phyloP scores from a whole-genome alignment of 192 early-diverging fungal species.

The Phycomyces nitens region DNA sequence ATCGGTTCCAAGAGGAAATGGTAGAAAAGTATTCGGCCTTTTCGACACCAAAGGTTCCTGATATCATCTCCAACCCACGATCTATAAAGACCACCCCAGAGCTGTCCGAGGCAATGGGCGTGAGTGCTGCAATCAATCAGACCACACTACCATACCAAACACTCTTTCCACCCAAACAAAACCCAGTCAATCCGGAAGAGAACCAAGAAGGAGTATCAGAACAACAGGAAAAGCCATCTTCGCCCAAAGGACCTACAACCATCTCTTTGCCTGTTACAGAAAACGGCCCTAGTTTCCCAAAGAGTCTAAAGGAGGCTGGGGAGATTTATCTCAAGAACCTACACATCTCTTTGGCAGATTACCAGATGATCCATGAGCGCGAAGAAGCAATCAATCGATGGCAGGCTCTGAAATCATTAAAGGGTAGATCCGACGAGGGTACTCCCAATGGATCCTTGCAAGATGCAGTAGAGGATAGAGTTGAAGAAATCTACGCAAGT shows the following conservation, averaged over 20 bases:
- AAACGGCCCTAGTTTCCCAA: slow-evolving; percentile 39
- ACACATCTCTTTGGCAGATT: slow-evolving; percentile 41
- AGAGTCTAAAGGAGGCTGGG: slow-evolving; percentile 47
- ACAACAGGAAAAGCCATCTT: not conserved
- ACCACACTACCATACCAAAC: slow-evolving; percentile 14
- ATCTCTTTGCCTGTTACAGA: slow-evolving; percentile 47
- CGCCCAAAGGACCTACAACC: slow-evolving; percentile 1
- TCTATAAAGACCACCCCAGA: slow-evolving; percentile 11
- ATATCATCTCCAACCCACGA: slow-evolving; percentile 5
- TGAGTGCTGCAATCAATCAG: slow-evolving; percentile 2
- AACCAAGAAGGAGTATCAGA: not conserved
- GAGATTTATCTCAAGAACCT: slow-evolving; percentile 47
- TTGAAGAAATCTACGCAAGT: slow-evolving; percentile 13
- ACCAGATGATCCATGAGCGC: slow-evolving; percentile 47
- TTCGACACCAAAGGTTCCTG: not conserved
- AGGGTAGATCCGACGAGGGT: not conserved
- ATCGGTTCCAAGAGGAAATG: slow-evolving; percentile 48
- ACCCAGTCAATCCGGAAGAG: not conserved
- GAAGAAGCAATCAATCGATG: slow-evolving; percentile 27
- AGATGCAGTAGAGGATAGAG: not conserved
- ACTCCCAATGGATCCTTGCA: not conserved
- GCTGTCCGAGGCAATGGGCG: slow-evolving; percentile 15
- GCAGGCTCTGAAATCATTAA: not conserved
- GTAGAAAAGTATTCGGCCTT: slow-evolving; percentile 16
- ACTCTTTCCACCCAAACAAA: slow-evolving; percentile 22